Conservation (phyloP, 345 rosid genomes). For the Zanthoxylum bungeanum region DNA sequence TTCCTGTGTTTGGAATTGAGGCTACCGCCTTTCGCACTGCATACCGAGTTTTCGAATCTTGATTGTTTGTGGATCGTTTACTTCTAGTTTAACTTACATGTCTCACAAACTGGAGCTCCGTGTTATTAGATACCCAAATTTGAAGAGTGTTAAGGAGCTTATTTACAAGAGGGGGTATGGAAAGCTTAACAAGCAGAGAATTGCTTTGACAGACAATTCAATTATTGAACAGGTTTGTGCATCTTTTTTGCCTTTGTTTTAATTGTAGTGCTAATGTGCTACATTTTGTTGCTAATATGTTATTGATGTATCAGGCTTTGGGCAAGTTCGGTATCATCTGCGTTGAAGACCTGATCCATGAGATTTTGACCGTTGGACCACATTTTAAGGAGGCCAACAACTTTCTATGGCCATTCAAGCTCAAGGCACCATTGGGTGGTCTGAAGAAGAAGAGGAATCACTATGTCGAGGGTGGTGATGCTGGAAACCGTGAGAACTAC, state of each 20-base stretch:
- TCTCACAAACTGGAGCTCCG: not conserved
- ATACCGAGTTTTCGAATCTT: too few relatives aligned
- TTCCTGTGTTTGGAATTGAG: too few relatives aligned
- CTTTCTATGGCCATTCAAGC: slow-evolving; percentile 82
- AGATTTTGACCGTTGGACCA: slow-evolving; percentile 84
- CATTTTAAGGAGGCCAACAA: slow-evolving; percentile 81
- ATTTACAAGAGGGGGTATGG: slow-evolving; percentile 82
- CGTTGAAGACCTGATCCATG: slow-evolving; percentile 76
- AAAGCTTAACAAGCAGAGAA: slow-evolving; percentile 61
- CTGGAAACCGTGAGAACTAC: slow-evolving; percentile 87
- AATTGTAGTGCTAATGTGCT: not conserved
- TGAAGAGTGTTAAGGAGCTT: slow-evolving; percentile 75
- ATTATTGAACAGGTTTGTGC: slow-evolving; percentile 53
- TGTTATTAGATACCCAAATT: slow-evolving; percentile 62
- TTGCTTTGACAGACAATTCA: too few relatives aligned
- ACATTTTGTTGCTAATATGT: not conserved
- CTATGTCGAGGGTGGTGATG: slow-evolving; percentile 86
- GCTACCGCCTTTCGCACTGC: too few relatives aligned
- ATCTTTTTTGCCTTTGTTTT: not conserved
- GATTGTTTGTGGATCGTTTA: too few relatives aligned
- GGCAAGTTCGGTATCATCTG: slow-evolving; percentile 71
- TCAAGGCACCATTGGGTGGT: slow-evolving; percentile 78
- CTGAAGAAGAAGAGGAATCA: slow-evolving; percentile 82
- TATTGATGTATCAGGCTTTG: slow-evolving; percentile 38
- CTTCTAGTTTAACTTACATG: not conserved